Evolutionary conservation across 441 rosid species (phyloP).

Genomic region (Kokia cookei): DNA sequence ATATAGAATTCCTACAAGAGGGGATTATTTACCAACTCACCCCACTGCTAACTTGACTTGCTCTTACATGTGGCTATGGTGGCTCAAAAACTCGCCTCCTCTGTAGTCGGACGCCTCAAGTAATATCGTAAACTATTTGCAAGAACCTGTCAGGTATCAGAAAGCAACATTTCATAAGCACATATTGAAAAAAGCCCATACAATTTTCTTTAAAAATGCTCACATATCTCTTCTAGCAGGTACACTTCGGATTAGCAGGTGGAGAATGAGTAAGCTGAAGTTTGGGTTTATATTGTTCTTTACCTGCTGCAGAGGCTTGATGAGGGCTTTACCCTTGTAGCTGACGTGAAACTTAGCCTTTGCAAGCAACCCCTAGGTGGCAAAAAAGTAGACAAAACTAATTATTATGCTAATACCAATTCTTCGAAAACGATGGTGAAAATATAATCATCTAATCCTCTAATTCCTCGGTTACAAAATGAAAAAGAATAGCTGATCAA

Average conservation of each 20-base stretch:
- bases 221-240: background rate
- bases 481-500: background rate
- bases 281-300: background rate
- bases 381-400: background rate
- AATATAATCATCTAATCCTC: background rate
- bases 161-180: background rate
- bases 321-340: slow-evolving; percentile 77
- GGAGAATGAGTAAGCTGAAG: background rate
- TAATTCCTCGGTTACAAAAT: background rate
- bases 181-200: background rate
- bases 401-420: background rate
- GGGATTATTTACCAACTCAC: background rate
- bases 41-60: background rate
- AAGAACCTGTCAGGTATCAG: slow-evolving; percentile 54
- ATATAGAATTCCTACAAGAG: background rate
- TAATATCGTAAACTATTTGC: slow-evolving; percentile 82
- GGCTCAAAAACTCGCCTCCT: slow-evolving; percentile 85
- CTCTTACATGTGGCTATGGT: background rate
- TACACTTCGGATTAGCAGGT: background rate
- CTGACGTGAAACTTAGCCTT: slow-evolving; percentile 94
- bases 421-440: background rate
- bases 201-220: background rate
- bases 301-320: slow-evolving; percentile 96
- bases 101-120: slow-evolving; percentile 92
- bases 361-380: slow-evolving; percentile 78